Conservation (phyloP, 345 rosid genomes). For the Psidium friedrichsthalianum region DNA sequence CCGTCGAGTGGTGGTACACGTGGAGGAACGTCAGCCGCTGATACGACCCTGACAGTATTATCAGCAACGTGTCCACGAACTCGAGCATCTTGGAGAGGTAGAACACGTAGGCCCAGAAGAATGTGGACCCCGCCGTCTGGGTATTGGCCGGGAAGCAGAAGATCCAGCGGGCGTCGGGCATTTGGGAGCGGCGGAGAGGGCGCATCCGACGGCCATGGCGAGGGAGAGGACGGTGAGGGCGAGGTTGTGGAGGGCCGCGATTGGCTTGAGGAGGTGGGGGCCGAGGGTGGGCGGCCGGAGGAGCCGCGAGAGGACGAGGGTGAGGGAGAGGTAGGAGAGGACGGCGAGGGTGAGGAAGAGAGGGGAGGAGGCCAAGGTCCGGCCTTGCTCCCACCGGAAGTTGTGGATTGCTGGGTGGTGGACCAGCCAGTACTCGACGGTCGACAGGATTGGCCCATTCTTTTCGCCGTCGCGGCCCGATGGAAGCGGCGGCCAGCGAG, state of each 20-base stretch:
- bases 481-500: not conserved
- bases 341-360: conserved; percentile 35
- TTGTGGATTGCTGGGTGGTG: conserved; percentile 38
- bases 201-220: conserved; percentile 62
- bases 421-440: conserved; percentile 43
- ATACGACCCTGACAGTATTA: conserved; percentile 26
- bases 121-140: conserved; percentile 37
- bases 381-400: conserved; percentile 48
- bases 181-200: conserved; percentile 29
- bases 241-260: conserved; percentile 68
- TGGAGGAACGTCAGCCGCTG: conserved; percentile 53
- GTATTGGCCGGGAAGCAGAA: conserved; percentile 44
- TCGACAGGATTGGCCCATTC: conserved; percentile 3
- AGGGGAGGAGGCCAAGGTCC: conserved; percentile 47
- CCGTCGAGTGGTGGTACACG: conserved; percentile 62
- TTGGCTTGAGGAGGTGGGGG: conserved; percentile 43
- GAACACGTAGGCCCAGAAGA: conserved; percentile 61
- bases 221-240: conserved; percentile 48
- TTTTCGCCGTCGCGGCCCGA: conserved; percentile 6
- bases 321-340: conserved; percentile 38
- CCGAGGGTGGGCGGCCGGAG: conserved; percentile 13
- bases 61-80: conserved; percentile 46
- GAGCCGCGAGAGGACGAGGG: conserved; percentile 28
- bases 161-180: conserved; percentile 17
- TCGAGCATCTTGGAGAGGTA: conserved; percentile 59